Base-by-base conservation (phyloP, 2,329 filamentous ascomycete species). In the Zalaria sp. region DNA sequence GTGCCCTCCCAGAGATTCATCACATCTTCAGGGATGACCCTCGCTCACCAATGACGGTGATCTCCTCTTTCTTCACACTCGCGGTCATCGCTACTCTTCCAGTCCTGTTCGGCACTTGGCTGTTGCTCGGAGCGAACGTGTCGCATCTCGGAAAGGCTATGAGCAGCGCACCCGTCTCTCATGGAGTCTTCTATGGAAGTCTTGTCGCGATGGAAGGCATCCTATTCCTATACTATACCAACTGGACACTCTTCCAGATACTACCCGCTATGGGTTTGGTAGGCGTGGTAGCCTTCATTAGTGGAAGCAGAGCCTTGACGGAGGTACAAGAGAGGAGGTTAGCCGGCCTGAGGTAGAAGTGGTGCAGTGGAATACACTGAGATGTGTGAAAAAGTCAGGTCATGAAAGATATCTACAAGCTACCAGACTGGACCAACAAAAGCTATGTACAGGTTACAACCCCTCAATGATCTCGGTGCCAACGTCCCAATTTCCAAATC, bases 191-290 rank as follows among this genome's bases (percentile, higher is more conserved):
- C 69, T 83, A 93, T 51, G 83, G 83, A 40, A 94, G 87, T 4
- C 77, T 98, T 43, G 47, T 94, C 34, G 78, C 79, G 25, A 83
- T 98, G 69, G 91, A 98, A 62, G 83, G 75, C 10, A 79, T 94
- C 43, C 95, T 98, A 66, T 89, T 91, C 68, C 66, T 94, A 50
- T 98, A 98, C 72, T 96, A 96, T 65, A 81, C 75, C 41, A 77
- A 67, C 56, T 95, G 89, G 88, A 94, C 81, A 56, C 70, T 98
- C 37, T 94, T 96, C 72, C 81, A 94, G 68, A 78, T 77, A 9
- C 69, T 98, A 39, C 88, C 87, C 4, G 79, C 78, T 26, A 78
- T 81, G 41, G 70, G 70, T 29, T 64, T 79, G 35, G 74, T 91
- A 27, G 78, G 79, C 10, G 63, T 73, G 26, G 74, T 87, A 42